phyloP scores from a whole-genome alignment of 345 rosid genomes.

The Citrus inodora region DNA sequence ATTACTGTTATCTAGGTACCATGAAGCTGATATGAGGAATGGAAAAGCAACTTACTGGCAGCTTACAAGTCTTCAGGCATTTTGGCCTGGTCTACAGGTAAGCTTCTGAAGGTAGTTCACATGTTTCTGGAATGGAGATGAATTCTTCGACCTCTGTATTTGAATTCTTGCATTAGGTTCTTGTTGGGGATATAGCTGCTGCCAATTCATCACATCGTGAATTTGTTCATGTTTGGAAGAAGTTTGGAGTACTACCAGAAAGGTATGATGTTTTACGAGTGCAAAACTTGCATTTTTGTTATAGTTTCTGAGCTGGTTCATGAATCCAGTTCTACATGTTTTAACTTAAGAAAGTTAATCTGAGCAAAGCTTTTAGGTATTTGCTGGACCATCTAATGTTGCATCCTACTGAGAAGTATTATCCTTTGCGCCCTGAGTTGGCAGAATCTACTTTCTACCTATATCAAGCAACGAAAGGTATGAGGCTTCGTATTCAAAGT shows the following conservation, averaged over 20 bases:
- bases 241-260: conserved; percentile 88
- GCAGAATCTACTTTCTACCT: conserved; percentile 96
- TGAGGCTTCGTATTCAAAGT: not conserved
- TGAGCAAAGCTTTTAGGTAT: conserved; percentile 43
- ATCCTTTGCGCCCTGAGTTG: conserved; percentile 93
- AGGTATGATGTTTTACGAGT: conserved; percentile 38
- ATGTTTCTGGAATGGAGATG: not conserved
- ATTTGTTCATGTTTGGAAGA: conserved; percentile 79
- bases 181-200: conserved; percentile 86
- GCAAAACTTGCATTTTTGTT: not conserved
- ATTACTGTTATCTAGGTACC: conserved; percentile 57
- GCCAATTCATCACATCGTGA: conserved; percentile 92
- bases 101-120: conserved; percentile 19
- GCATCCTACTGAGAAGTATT: conserved; percentile 94
- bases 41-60: conserved; percentile 99
- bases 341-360: conserved; percentile 15
- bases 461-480: conserved; percentile 97
- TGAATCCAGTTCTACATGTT: conserved; percentile 14
- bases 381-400: conserved; percentile 79
- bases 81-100: conserved; percentile 99
- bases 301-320: not conserved
- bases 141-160: conserved; percentile 24
- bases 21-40: conserved; percentile 95
- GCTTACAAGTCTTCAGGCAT: conserved; percentile 98
- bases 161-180: conserved; percentile 57